Evolutionary conservation across 495 filamentous ascomycete species (phyloP), one percentile per base, ranked within the genome.

Genomic region (Pseudevernia furfuracea): DNA sequence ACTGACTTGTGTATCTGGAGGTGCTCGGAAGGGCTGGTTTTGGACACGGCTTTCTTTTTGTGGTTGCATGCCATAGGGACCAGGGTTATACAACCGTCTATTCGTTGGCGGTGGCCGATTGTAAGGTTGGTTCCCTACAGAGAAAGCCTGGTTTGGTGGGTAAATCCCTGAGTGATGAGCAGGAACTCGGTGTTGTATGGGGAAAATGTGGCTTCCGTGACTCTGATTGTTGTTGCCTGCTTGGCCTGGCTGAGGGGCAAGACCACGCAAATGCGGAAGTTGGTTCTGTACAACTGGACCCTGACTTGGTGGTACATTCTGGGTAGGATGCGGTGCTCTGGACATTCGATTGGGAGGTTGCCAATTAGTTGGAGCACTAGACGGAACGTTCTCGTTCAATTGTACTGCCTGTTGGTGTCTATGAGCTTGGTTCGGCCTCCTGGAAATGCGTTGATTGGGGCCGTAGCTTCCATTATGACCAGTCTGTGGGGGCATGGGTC

Each of bases 1-100:
- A 4, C 67, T 69, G 8, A 73, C 68, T 69, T 84, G 81, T 3
- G 69, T 73, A 11, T 73, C 74, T 36, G 81, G 61, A 21, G 77
- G 10, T 70, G 69, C 49, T 62, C 68, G 17, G 66, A 59, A 12
- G 8, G 37, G 32, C 58, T 61, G 37, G n/a, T 28, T 32, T 30
- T 59, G 32, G 4, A 23, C 15, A 23, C 14, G 28, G 9, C 14
- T 23, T n/a, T 21, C 36, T 58, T 32, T 17, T 28, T 39, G n/a
- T 21, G 55, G 43, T 43, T 53, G 32, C 25, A 17, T 8, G 14
- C 32, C 30, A 32, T 53, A 60, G 7, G 10, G 25, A 41, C 64
- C 52, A 69, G 75, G 74, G 19, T 77, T 66, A 49, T 71, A 75
- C 11, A 75, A 65, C 39, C 73, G 73, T 34, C 67, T 71, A 55